Evolutionary conservation across 768 basidiomycete genomes (phyloP).

Genomic region (Trametes cingulata): DNA sequence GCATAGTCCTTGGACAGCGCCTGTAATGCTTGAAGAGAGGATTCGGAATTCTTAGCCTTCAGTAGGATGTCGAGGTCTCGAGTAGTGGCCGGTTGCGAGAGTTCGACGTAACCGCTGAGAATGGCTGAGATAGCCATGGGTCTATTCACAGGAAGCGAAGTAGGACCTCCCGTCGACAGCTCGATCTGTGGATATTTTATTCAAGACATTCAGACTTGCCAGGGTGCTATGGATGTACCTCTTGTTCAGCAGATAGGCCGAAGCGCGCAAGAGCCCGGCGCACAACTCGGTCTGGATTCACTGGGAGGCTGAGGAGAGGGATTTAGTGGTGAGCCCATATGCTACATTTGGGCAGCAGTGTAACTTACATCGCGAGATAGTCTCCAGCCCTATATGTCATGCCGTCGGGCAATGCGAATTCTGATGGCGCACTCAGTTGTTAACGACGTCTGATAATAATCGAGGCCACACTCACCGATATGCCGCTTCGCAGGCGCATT

Average conservation of each 20-base stretch:
- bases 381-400: conserved; percentile 45
- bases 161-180: conserved; percentile 37
- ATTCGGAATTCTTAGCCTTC: conserved; percentile 29
- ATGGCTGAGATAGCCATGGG: conserved; percentile 40
- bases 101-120: conserved; percentile 47
- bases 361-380: conserved; percentile 45
- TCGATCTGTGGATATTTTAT: conserved; percentile 30
- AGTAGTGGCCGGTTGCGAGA: conserved; percentile 47
- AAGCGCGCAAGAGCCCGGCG: conserved; percentile 41
- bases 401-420: conserved; percentile 42
- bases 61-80: conserved; percentile 40
- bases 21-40: conserved; percentile 31
- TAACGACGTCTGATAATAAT: neutral
- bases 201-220: neutral
- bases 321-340: neutral
- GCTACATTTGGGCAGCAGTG: neutral
- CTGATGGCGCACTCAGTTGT: conserved; percentile 20
- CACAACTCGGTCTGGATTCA: conserved; percentile 41
- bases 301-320: conserved; percentile 35
- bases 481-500: conserved; percentile 43
- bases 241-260: conserved; percentile 39
- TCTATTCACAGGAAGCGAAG: conserved; percentile 41
- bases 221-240: conserved; percentile 28
- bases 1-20: conserved; percentile 33
- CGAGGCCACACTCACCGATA: conserved; percentile 32